Conservation (phyloP, 208 protist species). For the Acanthamoeba polyphaga region DNA sequence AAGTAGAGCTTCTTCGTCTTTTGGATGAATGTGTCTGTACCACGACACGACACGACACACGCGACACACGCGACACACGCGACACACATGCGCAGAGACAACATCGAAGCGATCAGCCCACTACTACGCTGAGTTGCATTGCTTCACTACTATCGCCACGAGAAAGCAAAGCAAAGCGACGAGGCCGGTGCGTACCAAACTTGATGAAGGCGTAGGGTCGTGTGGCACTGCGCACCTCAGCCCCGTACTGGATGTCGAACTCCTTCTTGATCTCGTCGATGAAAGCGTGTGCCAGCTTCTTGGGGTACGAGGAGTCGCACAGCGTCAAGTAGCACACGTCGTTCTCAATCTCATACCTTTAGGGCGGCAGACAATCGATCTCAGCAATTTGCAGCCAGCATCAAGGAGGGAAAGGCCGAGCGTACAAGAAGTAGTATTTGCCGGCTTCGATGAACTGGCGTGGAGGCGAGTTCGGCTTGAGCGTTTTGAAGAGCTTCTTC, state of each 20-base stretch:
- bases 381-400: too few species aligned
- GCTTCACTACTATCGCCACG: background rate
- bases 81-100: too few species aligned
- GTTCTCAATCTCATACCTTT: slow-evolving; percentile 87
- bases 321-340: slow-evolving; percentile 90
- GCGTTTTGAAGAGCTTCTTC: slow-evolving; percentile 23
- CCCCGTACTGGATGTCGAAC: slow-evolving; percentile 84
- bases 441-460: slow-evolving; percentile 17
- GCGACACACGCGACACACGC: background rate
- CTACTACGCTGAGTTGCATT: too few species aligned
- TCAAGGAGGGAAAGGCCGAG: background rate
- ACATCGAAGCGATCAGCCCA: too few species aligned
- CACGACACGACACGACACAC: background rate
- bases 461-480: slow-evolving; percentile 31
- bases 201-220: slow-evolving; percentile 89
- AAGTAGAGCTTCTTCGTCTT: slow-evolving; percentile 89
- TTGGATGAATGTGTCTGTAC: slow-evolving; percentile 90
- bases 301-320: slow-evolving; percentile 88
- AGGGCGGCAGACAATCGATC: background rate
- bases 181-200: slow-evolving; percentile 80
- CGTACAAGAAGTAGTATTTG: slow-evolving; percentile 67
- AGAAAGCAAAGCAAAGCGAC: background rate
- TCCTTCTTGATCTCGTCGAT: slow-evolving; percentile 87
- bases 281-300: slow-evolving; percentile 87
- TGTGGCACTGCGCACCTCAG: slow-evolving; percentile 83